Evolutionary conservation across 176 grass and related monocot genomes (phyloP), one percentile per base, ranked within the genome.

Genomic region (Cenchrus americanus): DNA sequence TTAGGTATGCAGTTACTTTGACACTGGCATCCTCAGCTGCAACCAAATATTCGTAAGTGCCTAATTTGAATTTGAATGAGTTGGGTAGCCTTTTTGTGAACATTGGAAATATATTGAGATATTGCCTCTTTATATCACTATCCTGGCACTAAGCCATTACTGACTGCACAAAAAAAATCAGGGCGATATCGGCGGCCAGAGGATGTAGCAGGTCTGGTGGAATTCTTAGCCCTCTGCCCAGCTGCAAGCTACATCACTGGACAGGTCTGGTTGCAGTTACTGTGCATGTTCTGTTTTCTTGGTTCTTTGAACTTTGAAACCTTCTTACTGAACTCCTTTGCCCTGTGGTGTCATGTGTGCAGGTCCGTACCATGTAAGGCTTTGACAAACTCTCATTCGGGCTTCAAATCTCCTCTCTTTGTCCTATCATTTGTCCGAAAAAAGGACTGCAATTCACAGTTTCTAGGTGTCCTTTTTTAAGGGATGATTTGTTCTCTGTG

Each of bases 161-260:
- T 17, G 0, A 18, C 14, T 4, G 2, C 49, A 37, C 6, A 11
- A 9, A 26, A 83, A 17, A 69, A 61, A 18, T 81, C 66, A 93
- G 94, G 90, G 76, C 88, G 94, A 32, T 93, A 86, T 55, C 88
- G 90, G 1, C 71, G 62, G 10, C 88, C 94, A 47, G 90, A 93
- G 66, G 88, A 93, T 17, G 94, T 96, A 60, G 94, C 88, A 15
- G 94, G 91, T 30, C 59, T 96, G n/a, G 91, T 96, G 10, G 91
- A 93, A 11, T 93, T 96, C 74, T 73, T 95, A 32, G 83, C 93
- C 13, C 86, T 95, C 30, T 90, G 62, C 79, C 80, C 90, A 63
- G 86, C 90, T 24, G 88, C 87, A 18, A 88, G 88, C 61, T 95
- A 95, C 83, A 92, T 95, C 41, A 95, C 93, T 58, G 93, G 93